Base-by-base conservation (phyloP, 768 basidiomycete genomes). In the Kwoniella sp. region DNA sequence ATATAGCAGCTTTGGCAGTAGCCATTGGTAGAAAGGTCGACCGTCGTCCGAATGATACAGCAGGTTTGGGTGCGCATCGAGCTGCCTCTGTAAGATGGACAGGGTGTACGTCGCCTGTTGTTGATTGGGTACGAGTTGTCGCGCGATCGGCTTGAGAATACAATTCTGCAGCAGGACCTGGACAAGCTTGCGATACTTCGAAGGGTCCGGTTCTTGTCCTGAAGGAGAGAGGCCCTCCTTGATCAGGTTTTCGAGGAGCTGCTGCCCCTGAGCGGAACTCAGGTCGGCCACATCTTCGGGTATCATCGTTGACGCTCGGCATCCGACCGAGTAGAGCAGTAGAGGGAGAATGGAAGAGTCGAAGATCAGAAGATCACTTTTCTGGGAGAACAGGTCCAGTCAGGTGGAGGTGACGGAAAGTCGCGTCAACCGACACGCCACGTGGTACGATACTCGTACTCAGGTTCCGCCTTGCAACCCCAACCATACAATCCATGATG, bases 11-110 rank as follows among this genome's bases (percentile, higher is more conserved):
- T 61, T 42, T 1, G 71, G 71, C 4, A 70, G 43, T 5, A 73
- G 37, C 63, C 66, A 70, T 47, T 64, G 62, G 50, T 63, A 73
- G 25, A 69, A 53, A 5, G 65, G 70, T 2, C 56, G 31, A 8
- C 12, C n/a, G 11, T 31, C 40, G 5, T 10, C 12, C 7, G 23
- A 39, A 3, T 34, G 37, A 23, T 22, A 22, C n/a, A 61, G 56
- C n/a, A 71, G 41, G 11, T 57, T 60, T 10, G 69, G 64, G 8
- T 53, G 63, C 5, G 53, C 3, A 9, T n/a, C 49, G 36, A 46
- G 43, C 33, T 71, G 63, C 3, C 48, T 32, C 17, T 53, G 22
- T 3, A 71, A 43, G 32, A 71, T 64, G 8, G 49, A 57, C 8
- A 71, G 36, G n/a, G 63, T 70, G 31, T 65, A 53, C 9, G 29